Evolutionary conservation across 768 basidiomycete genomes (phyloP), one percentile per base, ranked within the genome.

Genomic region (Tricholoma terreum): DNA sequence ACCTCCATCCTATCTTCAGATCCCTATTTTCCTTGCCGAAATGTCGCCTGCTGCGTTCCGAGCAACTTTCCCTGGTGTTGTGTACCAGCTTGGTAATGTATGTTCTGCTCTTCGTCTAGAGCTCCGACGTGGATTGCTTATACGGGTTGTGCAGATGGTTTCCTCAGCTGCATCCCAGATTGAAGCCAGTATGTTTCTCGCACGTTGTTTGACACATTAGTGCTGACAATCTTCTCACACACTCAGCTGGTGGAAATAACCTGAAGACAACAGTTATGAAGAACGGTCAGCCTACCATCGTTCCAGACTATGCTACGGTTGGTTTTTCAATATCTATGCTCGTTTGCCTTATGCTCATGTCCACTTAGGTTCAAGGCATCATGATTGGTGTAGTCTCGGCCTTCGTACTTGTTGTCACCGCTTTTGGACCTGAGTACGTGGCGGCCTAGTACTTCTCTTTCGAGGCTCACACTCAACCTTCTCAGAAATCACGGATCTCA

Each of bases 41-140:
- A 78, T 92, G 71, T 89, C 89, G 0, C 93, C 93, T 2, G 87
- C 90, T 8, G 92, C 90, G 0, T 94, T 93, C 81, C 80, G 93
- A 56, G 89, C 91, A 4, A 87, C 88, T 1, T 94, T 92, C 77
- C 88, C 89, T 42, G 92, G 92, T 58, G 82, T 91, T 1, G 84
- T 87, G 4, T 94, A 92, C 73, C 92, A 93, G 63, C 64, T 92
- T 33, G 90, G 92, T 43, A 92, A 90, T 71, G 77, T 78, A 55
- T n/a, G 74, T 80, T 71, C 6, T 33, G 19, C 34, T 10, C 14
- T 19, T 58, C 52, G 33, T 35, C 30, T 12, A 54, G 31, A 38
- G 54, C 42, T 43, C 14, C 2, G 15, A 6, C 24, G 12, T 1
- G 15, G 9, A 17, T 40, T 6, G 19, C 27, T 33, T 10, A 19